These are phyloP conservation scores for Phoma sp. DNA, from an alignment of 2,329 filamentous ascomycete genomes.

Conservation along the genomic window DNA sequence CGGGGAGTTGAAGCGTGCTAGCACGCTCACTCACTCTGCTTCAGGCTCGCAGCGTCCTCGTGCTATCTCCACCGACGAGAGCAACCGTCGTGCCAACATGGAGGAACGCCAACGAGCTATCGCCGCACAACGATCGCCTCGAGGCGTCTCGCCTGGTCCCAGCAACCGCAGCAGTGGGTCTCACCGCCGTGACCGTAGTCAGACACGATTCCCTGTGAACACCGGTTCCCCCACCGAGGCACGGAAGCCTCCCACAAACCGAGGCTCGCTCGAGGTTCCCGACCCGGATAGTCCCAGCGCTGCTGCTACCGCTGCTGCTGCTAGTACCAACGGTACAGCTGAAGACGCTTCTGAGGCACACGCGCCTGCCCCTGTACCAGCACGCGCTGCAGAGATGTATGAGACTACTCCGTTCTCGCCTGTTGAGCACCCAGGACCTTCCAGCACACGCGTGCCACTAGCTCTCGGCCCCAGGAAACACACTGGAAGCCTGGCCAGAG, in stretches of 20 bases:
- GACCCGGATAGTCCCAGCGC: slow-evolving; percentile 56
- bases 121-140: slow-evolving; percentile 66
- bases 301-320: slow-evolving; percentile 9
- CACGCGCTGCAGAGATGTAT: slow-evolving; percentile 17
- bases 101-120: slow-evolving; percentile 90
- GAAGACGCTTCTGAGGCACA: slow-evolving; percentile 24
- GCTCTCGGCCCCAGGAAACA: slow-evolving; percentile 36
- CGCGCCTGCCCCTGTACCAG: slow-evolving; percentile 3
- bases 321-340: slow-evolving; percentile 50
- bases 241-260: slow-evolving; percentile 63
- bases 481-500: slow-evolving; percentile 44
- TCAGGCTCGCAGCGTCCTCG: slow-evolving; percentile 72
- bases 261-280: slow-evolving; percentile 83
- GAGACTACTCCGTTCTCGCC: slow-evolving; percentile 15
- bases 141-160: slow-evolving; percentile 76
- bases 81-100: slow-evolving; percentile 90
- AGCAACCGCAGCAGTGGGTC: slow-evolving; percentile 54
- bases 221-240: slow-evolving; percentile 61
- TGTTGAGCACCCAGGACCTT: slow-evolving; percentile 42
- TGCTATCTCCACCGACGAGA: slow-evolving; percentile 93
- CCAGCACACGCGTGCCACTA: slow-evolving; percentile 45
- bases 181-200: slow-evolving; percentile 76
- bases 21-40: slow-evolving; percentile 68
- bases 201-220: slow-evolving; percentile 81
- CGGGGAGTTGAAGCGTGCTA: slow-evolving; percentile 91